Evolutionary conservation across 192 early-diverging fungal species (phyloP), one percentile per base, ranked within the genome.

Genomic region (Pilobolus umbonatus): DNA sequence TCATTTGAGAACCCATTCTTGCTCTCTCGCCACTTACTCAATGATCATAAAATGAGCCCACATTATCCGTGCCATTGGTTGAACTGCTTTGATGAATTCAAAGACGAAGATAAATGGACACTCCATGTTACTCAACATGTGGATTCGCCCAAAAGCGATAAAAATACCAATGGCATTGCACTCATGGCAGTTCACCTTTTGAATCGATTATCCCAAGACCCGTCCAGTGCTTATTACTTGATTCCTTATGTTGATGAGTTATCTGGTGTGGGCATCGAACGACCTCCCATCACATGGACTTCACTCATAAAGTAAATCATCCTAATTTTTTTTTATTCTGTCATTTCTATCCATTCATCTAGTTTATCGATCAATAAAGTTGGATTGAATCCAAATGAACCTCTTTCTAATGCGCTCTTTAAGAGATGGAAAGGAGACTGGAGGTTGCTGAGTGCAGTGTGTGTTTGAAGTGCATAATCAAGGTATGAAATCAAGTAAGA

Each of bases 21-120:
- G 17, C 49, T 83, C 11, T 73, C 75, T 8, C 57, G 70, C 25
- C 80, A 83, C 53, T 65, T 79, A 25, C 49, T 80, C 31, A 55
- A 75, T 31, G 66, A 75, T 34, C 80, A 83, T 35, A 55, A 75
- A 6, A 31, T 11, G 4, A 31, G 7, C 6, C 6, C 30, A 9
- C 17, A 35, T 5, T 35, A 52, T 52, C 2, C 10, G 3, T 52
- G 50, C 22, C 15, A 11, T 19, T 52, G 50, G 50, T 31, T 17
- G 11, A 15, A 31, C 17, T 52, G 50, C 31, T 49, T 29, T n/a
- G 29, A 49, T 29, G 4, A 5, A 15, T 49, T 49, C 11, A 28
- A 49, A 1, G 29, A 12, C 5, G 17, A 28, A 2, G 47, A 49
- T 26, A 28, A 49, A n/a, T 49, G 47, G 25, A 49, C 29, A 6